A percentile compares a stretch with the other conserved stretches of the same genome.
phyloP scores from a whole-genome alignment of 2,329 filamentous ascomycete genomes.

The Penicillium sp. region DNA sequence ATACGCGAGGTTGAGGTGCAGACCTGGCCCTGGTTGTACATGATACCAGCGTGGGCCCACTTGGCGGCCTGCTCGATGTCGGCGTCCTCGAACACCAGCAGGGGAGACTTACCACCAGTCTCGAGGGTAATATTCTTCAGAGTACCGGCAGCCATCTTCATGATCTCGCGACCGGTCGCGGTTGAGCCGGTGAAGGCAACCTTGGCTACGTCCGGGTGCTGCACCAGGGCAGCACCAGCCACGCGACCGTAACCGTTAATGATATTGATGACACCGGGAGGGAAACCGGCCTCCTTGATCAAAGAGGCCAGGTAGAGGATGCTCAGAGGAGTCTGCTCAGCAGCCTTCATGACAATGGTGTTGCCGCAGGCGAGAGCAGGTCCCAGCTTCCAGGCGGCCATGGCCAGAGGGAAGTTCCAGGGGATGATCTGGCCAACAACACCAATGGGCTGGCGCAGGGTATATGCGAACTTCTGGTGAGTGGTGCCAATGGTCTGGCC shows the following conservation, averaged over 20 bases:
- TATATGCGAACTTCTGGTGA: constrained; percentile 80
- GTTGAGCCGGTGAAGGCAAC: constrained; percentile 35
- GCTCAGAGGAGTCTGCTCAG: constrained; percentile 35
- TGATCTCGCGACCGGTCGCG: constrained; percentile 34
- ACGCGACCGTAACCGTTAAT: constrained; percentile 34
- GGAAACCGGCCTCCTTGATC: constrained; percentile 35
- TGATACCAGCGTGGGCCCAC: constrained; percentile 55
- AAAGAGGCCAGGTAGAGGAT: constrained; percentile 32
- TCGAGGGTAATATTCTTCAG: constrained; percentile 57
- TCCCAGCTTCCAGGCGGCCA: constrained; percentile 36
- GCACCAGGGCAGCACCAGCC: constrained; percentile 32
- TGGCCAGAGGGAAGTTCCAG: constrained; percentile 73
- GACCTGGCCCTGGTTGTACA: constrained; percentile 68
- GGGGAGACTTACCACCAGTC: constrained; percentile 56
- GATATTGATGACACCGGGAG: constrained; percentile 35
- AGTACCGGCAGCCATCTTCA: constrained; percentile 37
- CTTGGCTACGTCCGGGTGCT: constrained; percentile 31
- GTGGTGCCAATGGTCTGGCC: constrained; percentile 73
- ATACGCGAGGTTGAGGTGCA: constrained; percentile 70
- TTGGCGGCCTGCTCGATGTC: constrained; percentile 53
- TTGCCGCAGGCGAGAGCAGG: constrained; percentile 35
- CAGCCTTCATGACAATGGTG: constrained; percentile 35
- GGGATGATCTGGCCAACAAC: constrained; percentile 88
- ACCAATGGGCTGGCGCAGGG: constrained; percentile 76
- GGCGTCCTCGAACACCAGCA: constrained; percentile 54